Percentiles rank a stretch among this genome's conserved stretches.
phyloP scores from a whole-genome alignment of 2,329 filamentous ascomycete genomes.

The Arthroderma sp. region DNA sequence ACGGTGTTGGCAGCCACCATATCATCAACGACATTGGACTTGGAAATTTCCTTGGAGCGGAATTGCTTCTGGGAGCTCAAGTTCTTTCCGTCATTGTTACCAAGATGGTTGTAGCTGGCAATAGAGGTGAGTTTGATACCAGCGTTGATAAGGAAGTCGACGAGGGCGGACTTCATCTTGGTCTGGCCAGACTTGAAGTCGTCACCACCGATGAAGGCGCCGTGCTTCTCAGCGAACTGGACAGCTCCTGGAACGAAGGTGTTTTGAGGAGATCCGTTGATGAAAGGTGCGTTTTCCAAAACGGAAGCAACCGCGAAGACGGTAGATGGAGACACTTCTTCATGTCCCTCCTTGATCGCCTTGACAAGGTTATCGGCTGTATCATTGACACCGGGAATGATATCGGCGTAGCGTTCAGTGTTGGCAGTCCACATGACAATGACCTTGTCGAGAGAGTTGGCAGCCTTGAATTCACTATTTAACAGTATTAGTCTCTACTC shows the following conservation, averaged over 20 bases:
- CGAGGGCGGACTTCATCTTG: slow-evolving; percentile 99
- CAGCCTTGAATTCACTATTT: slow-evolving; percentile 68
- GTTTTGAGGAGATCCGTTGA: slow-evolving; percentile 98
- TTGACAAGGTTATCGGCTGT: slow-evolving; percentile 87
- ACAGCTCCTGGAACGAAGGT: slow-evolving; percentile 93
- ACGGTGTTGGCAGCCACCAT: slow-evolving; percentile 95
- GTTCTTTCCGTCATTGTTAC: slow-evolving; percentile 99
- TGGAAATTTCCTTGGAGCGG: slow-evolving; percentile 98
- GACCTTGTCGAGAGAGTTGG: slow-evolving; percentile 80
- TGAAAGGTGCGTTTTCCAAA: slow-evolving; percentile 80
- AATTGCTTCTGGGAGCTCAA: slow-evolving; percentile 95
- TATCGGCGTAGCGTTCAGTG: slow-evolving; percentile 89
- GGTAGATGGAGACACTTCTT: slow-evolving; percentile 87
- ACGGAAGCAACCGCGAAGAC: slow-evolving; percentile 93
- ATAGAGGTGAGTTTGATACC: slow-evolving; percentile 98
- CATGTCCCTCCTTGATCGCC: slow-evolving; percentile 73
- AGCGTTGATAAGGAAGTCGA: slow-evolving; percentile 96
- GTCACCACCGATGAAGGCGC: slow-evolving; percentile 87
- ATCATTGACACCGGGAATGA: slow-evolving; percentile 83
- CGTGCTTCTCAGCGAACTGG: slow-evolving; percentile 72
- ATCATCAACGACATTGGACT: slow-evolving; percentile 98
- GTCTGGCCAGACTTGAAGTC: slow-evolving; percentile 99
- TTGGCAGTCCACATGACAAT: slow-evolving; percentile 98
- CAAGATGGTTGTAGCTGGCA: slow-evolving; percentile 97
- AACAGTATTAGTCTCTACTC: slow-evolving; percentile 6